Percentiles rank a stretch among this genome's conserved stretches.
Conservation (phyloP, 2,329 filamentous ascomycete species). For the Aureobasidium sp. region DNA sequence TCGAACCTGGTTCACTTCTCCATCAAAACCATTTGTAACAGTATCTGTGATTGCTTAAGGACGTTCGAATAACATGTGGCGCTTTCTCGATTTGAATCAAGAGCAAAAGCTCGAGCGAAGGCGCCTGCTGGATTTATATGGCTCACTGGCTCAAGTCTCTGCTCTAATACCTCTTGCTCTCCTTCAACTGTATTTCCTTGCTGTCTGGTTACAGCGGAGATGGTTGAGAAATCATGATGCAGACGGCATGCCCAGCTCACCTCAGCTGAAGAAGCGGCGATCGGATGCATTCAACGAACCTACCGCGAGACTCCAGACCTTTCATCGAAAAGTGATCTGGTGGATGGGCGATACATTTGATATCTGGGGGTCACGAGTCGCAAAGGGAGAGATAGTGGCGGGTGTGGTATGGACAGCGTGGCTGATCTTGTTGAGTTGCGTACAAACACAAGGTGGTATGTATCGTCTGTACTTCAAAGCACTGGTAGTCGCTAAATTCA, state of each 20-base stretch:
- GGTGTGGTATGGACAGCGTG: conserved; percentile 45
- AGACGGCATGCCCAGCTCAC: conserved; percentile 35
- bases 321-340: conserved; percentile 29
- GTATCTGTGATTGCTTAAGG: not conserved
- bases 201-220: conserved; percentile 26
- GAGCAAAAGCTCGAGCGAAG: conserved; percentile 46
- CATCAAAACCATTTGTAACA: not conserved
- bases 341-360: conserved; percentile 24
- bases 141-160: conserved; percentile 50
- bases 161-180: conserved; percentile 40
- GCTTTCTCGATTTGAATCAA: conserved; percentile 45
- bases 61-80: conserved; percentile 32
- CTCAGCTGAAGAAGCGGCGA: conserved; percentile 31
- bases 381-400: conserved; percentile 44
- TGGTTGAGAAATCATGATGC: conserved; percentile 17
- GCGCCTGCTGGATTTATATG: conserved; percentile 48
- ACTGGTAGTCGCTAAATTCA: not conserved
- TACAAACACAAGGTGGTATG: conserved; percentile 49
- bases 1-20: not conserved
- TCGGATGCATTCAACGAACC: conserved; percentile 23
- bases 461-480: not conserved
- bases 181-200: conserved; percentile 35
- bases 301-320: conserved; percentile 21
- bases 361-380: conserved; percentile 37
- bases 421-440: conserved; percentile 45